Evolutionary conservation across 179 eudicot genomes (phyloP), one percentile per base, ranked within the genome.

Genomic region (Silene vulgaris): DNA sequence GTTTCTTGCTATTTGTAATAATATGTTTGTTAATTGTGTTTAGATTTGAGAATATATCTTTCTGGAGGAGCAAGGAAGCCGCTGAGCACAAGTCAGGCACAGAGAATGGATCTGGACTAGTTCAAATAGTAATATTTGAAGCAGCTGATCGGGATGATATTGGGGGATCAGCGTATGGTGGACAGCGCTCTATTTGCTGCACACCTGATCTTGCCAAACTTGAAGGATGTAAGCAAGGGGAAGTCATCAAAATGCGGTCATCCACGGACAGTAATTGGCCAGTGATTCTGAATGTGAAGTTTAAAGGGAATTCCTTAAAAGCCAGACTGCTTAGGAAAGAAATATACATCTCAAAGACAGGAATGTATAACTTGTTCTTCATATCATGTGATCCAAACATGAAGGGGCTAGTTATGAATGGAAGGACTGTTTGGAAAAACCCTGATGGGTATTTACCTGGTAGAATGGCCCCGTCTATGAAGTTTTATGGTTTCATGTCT

Each of bases 121-220:
- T 95, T 64, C 97, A 95, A 84, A 87, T 88, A 32, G 82, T 92
- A 29, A 86, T 92, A 54, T 95, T 95, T 67, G 97, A 95, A 84
- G 97, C 97, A 28, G 90, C 93, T 80, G 97, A 92, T 78, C 97
- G 99, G 64, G 96, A 95, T 83, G 90, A 84, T 80, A 92, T 95
- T 72, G 99, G 99, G 69, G 99, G 99, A 43, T 95, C 99, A 50
- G 91, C 97, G 68, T 95, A 95, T 77, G 97, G 99, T 30, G 99
- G 99, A 45, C 97, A 95, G 78, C 89, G 97, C 66, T 89, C 99
- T 66, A 87, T 96, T 56, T 96, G 99, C 79, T 96, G 99, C 89
- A 96, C 99, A 61, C 87, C 97, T 59, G 99, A 96, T 86, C 99
- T 96, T 76, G 97, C 97, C 64, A 93, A 93, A 83, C 87, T 93